Evolutionary conservation across 2,329 filamentous ascomycete species (phyloP).

Genomic region (Sporothrix inflata): DNA sequence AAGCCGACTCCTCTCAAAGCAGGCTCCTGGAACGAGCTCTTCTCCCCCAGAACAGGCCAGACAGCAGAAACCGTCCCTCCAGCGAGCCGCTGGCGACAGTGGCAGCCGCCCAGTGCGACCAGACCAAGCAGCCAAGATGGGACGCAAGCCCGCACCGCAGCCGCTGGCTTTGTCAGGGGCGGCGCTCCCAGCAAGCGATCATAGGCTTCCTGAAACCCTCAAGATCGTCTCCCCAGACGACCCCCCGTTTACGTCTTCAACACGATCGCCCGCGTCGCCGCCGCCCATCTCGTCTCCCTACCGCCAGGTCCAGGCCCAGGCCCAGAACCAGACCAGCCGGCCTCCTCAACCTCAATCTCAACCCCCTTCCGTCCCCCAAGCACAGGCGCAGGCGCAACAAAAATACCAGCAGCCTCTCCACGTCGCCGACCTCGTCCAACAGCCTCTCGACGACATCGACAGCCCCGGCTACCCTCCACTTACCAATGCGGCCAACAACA

Average conservation of each 20-base stretch:
- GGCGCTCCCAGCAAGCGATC: constrained; percentile 42
- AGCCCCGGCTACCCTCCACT: constrained; percentile 38
- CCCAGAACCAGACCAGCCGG: constrained; percentile 17
- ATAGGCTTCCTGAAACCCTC: constrained; percentile 42
- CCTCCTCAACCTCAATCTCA: constrained; percentile 16
- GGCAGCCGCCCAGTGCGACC: neutral
- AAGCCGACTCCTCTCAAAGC: neutral
- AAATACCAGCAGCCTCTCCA: constrained; percentile 37
- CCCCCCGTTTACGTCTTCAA: constrained; percentile 40
- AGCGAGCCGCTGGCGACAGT: constrained; percentile 22
- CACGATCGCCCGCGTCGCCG: constrained; percentile 49
- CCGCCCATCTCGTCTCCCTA: constrained; percentile 47
- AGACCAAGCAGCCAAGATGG: constrained; percentile 47
- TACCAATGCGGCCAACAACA: constrained; percentile 37
- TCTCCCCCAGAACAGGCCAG: neutral
- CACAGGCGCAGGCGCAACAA: constrained; percentile 23
- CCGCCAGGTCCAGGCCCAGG: constrained; percentile 46
- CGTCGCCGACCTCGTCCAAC: constrained; percentile 41
- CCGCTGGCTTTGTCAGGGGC: constrained; percentile 57
- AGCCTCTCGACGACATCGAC: constrained; percentile 37
- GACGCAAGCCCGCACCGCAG: constrained; percentile 62
- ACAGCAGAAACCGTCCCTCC: neutral
- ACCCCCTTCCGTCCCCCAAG: neutral
- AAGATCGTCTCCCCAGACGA: constrained; percentile 43
- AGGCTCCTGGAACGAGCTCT: neutral